Evolutionary conservation across 305 asterid species (phyloP).

Genomic region (Rubia tinctorum): DNA sequence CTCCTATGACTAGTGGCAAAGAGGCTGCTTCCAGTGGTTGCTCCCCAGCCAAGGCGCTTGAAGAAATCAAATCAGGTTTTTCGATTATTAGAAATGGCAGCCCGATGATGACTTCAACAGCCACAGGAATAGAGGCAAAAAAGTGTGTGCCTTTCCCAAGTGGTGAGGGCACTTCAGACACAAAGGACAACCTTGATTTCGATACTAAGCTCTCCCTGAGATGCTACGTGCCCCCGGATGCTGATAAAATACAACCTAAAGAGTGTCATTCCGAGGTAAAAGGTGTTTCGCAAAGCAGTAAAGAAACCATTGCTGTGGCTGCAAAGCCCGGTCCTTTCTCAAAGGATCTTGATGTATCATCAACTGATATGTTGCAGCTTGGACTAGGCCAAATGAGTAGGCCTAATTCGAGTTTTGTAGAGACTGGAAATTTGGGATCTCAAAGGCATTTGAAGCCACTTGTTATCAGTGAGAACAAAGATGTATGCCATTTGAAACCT

Average conservation of each 20-base stretch:
- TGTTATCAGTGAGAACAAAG: conserved; percentile 25
- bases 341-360: conserved; percentile 22
- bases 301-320: conserved; percentile 11
- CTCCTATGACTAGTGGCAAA: conserved; percentile 16
- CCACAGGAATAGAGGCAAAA: conserved; percentile 26
- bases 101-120: conserved; percentile 25
- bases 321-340: conserved; percentile 24
- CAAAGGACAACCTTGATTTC: conserved; percentile 14
- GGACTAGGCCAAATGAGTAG: conserved; percentile 20
- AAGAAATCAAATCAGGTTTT: conserved; percentile 10
- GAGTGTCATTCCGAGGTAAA: conserved; percentile 19
- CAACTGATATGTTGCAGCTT: conserved; percentile 32
- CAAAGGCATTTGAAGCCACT: conserved; percentile 17
- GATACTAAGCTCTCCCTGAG: conserved; percentile 14
- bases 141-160: conserved; percentile 8
- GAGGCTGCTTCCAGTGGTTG: conserved; percentile 22
- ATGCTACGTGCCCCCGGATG: conserved; percentile 14
- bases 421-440: conserved; percentile 22
- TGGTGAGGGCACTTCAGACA: conserved; percentile 17
- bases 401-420: conserved; percentile 24
- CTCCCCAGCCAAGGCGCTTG: conserved; percentile 18
- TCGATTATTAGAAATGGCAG: conserved; percentile 17
- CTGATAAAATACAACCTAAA: conserved; percentile 8
- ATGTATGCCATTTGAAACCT: conserved; percentile 17
- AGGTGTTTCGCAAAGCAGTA: conserved; percentile 29